Evolutionary conservation across 148 eudicot genomes (phyloP), one percentile per base, ranked within the genome.

Genomic region (Dysphania ambrosioides): DNA sequence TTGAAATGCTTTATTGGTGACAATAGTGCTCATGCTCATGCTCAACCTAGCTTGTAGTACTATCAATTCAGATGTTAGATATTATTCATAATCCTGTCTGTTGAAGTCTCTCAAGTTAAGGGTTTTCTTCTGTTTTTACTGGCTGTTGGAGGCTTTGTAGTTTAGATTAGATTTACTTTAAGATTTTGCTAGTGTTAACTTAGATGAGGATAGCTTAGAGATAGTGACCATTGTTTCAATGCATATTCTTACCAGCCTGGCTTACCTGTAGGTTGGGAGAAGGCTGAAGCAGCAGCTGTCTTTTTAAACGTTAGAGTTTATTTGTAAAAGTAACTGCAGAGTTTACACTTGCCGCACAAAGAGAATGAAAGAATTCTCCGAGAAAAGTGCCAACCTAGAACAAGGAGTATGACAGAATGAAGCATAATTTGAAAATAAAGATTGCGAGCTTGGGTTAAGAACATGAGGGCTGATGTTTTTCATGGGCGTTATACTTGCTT

Each of bases 201-300:
- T n/a, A n/a, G n/a, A n/a, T n/a, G n/a, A n/a, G n/a, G n/a, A n/a
- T n/a, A n/a, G n/a, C n/a, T n/a, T n/a, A n/a, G n/a, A n/a, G n/a
- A n/a, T n/a, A n/a, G n/a, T n/a, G n/a, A n/a, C n/a, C n/a, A n/a
- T n/a, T n/a, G n/a, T n/a, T n/a, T n/a, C n/a, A n/a, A n/a, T n/a
- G n/a, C n/a, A 55, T 72, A 38, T 58, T 42, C 65, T 62, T 40
- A 55, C 42, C 7, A 40, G 36, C 44, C 13, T 38, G 72, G 27
- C 32, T 64, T 55, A 70, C 13, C 44, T 85, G 31, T 85, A 93
- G 98, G 98, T 77, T 93, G 98, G 98, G 98, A 93, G 79, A 93
- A 91, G 85, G 98, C 97, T 67, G 98, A 93, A 64, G 86, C 91
- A 32, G 98, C 91, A 84, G 97, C 97, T 78, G 76, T 87, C 68